Conservation (phyloP, 2,329 filamentous ascomycete species). For the Metarhizium brunneum region DNA sequence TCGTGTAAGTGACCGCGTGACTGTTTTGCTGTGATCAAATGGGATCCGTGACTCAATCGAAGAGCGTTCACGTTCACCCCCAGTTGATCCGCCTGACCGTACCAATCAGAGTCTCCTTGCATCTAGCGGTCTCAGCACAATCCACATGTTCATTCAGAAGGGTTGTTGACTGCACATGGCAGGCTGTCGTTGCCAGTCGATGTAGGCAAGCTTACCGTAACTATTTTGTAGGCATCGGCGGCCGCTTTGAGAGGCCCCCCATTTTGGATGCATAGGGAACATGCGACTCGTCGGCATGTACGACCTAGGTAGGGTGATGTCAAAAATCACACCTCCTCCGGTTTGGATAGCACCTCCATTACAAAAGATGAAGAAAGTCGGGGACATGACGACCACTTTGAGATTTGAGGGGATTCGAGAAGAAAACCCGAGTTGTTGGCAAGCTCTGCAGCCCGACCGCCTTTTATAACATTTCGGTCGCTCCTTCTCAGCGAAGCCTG, state of each 20-base stretch:
- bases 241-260: background rate
- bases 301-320: background rate
- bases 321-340: background rate
- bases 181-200: background rate
- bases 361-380: background rate
- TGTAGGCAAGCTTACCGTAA: background rate
- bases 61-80: background rate
- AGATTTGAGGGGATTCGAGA: background rate
- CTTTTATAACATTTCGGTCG: slow-evolving; percentile 7
- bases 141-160: slow-evolving; percentile 1
- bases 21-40: background rate
- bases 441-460: background rate
- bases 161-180: background rate
- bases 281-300: background rate
- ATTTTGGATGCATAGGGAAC: background rate
- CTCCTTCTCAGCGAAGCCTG: slow-evolving; percentile 4
- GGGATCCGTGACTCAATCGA: background rate
- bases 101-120: background rate
- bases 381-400: background rate
- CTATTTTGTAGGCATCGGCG: background rate
- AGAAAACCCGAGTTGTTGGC: background rate
- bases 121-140: background rate
- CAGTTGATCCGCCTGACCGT: background rate
- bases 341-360: background rate
- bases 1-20: slow-evolving; percentile 3